phyloP scores from a whole-genome alignment of 306 rosid genomes.

The Lathyrus tuberosus region DNA sequence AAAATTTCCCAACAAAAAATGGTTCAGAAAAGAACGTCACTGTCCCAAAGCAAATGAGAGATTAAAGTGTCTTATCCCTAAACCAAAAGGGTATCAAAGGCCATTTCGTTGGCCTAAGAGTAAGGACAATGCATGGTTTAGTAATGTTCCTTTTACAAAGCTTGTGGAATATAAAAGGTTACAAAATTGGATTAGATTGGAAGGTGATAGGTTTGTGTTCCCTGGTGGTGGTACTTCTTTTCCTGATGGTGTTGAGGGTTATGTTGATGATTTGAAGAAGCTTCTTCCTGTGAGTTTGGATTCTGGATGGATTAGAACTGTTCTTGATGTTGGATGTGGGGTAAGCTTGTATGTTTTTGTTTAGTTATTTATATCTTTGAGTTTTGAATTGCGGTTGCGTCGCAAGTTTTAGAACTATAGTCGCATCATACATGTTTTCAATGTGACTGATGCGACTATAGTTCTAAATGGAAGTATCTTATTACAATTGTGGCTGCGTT shows the following conservation, averaged over 20 bases:
- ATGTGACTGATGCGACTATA: not conserved
- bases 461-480: too few relatives aligned
- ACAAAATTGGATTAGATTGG: conserved; percentile 56
- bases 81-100: conserved; percentile 40
- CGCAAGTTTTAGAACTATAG: not conserved
- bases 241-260: conserved; percentile 46
- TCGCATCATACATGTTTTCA: too few relatives aligned
- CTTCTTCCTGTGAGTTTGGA: conserved; percentile 46
- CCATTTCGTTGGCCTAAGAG: conserved; percentile 56
- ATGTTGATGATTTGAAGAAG: conserved; percentile 38
- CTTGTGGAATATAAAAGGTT: conserved; percentile 53
- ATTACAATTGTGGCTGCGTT: too few relatives aligned
- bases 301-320: conserved; percentile 51
- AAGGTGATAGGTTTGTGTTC: conserved; percentile 47
- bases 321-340: conserved; percentile 61
- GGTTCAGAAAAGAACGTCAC: conserved; percentile 52
- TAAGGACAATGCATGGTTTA: conserved; percentile 54
- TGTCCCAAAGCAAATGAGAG: conserved; percentile 44
- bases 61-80: conserved; percentile 45
- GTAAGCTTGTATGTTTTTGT: conserved; percentile 30
- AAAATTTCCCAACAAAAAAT: conserved; percentile 18
- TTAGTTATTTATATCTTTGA: not conserved
- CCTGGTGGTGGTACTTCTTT: conserved; percentile 67
- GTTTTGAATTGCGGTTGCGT: too few relatives aligned
- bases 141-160: conserved; percentile 51